Evolutionary conservation across 2,329 filamentous ascomycete genomes (phyloP), one percentile per base, ranked within the genome.

Genomic region (Thelonectria blattea): DNA sequence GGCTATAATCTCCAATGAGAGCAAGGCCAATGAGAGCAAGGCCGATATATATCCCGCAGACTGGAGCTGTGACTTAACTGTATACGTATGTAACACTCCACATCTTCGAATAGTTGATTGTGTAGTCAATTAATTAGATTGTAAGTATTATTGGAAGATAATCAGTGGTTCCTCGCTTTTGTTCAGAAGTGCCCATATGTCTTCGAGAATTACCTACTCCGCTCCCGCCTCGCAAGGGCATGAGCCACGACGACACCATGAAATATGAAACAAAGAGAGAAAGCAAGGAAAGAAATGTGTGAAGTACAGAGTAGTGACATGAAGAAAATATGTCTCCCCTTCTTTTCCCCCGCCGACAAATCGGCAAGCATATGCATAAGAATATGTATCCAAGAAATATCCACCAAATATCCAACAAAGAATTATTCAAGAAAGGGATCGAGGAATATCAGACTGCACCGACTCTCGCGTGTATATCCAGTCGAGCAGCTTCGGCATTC

Each of bases 121-220:
- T 30, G 27, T 30, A 30, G 27, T 30, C 27, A 7, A 24, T 24
- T 24, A 10, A 8, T 7, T 10, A 30, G 27, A 24, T 51, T 37
- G n/a, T 17, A 8, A 2, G 14, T 47, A 30, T 37, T 37, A 32
- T 27, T 14, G 27, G 17, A 5, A 5, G 7, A 11, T 41, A 20
- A 17, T 37, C 18, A 6, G n/a, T 42, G 34, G 14, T 27, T 14
- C 42, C 14, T 27, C 11, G 22, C 42, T 46, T 17, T 43, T 14
- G 9, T 5, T 42, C 10, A 42, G 14, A 39, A n/a, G 27, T 37
- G 8, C 17, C 9, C 34, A 18, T 32, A 34, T 20, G 12, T 12
- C 20, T 46, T 49, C 34, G 15, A 41, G 30, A 45, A 55, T 59
- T 51, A 37, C 32, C 12, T 46, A 30, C 27, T 52, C 22, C 32